Evolutionary conservation across 345 rosid species (phyloP).

Genomic region (Streptanthus diversifolius): DNA sequence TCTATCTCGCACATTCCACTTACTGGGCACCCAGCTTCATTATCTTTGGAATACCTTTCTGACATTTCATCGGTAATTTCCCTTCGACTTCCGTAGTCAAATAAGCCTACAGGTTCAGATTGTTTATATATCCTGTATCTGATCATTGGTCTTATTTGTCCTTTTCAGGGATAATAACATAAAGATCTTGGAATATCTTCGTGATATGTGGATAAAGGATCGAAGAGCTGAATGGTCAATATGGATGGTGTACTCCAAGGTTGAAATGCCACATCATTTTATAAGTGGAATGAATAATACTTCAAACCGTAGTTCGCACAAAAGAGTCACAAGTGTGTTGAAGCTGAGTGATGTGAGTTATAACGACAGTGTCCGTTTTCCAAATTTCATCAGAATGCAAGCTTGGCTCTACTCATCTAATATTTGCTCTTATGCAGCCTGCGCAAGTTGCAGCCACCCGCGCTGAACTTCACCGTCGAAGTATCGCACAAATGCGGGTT

Average conservation of each 20-base stretch:
- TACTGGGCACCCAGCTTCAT: constrained; percentile 62
- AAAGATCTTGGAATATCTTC: constrained; percentile 62
- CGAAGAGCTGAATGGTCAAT: constrained; percentile 97
- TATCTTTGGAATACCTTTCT: constrained; percentile 79
- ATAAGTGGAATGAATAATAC: constrained; percentile 70
- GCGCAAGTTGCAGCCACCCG: constrained; percentile 77
- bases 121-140: background rate
- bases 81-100: background rate
- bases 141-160: constrained; percentile 8
- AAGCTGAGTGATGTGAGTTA: constrained; percentile 65
- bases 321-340: constrained; percentile 58
- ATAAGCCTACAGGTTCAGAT: background rate
- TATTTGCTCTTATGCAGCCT: constrained; percentile 54
- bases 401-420: constrained; percentile 12
- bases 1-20: constrained; percentile 48
- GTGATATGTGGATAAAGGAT: constrained; percentile 72
- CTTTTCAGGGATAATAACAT: constrained; percentile 58
- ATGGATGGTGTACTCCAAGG: constrained; percentile 97
- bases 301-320: constrained; percentile 49
- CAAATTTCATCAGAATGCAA: background rate
- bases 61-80: constrained; percentile 78
- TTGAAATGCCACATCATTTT: constrained; percentile 96
- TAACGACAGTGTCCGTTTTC: constrained; percentile 7
- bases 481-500: constrained; percentile 98
- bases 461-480: constrained; percentile 95